Conservation (phyloP, 495 filamentous ascomycete genomes). For the Podospora bellae-mahoneyi region DNA sequence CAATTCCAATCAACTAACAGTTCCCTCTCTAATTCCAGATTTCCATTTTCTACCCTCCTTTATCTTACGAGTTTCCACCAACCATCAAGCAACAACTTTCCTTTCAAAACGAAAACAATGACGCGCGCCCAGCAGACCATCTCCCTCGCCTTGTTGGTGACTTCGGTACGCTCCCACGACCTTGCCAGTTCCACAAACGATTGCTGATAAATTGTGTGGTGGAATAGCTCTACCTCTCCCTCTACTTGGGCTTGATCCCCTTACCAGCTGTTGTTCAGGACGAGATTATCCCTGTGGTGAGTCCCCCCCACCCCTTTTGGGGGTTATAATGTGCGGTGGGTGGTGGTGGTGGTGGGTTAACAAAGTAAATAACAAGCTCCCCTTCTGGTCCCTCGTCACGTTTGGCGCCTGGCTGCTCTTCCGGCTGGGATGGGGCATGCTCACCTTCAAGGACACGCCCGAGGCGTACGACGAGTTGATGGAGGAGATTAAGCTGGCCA, state of each 20-base stretch:
- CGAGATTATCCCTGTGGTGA: constrained; percentile 69
- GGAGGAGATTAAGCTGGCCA: constrained; percentile 69
- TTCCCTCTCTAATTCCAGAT: too few species aligned
- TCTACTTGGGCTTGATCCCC: constrained; percentile 81
- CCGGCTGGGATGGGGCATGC: constrained; percentile 84
- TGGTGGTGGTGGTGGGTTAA: too few species aligned
- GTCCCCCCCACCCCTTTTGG: constrained; percentile 21
- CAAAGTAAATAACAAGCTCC: constrained; percentile 55
- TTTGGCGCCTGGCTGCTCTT: constrained; percentile 93
- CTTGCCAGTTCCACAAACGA: background rate
- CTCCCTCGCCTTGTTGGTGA: constrained; percentile 77
- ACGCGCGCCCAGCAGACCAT: constrained; percentile 92
- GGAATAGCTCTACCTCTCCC: constrained; percentile 75
- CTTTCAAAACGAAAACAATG: constrained; percentile 50
- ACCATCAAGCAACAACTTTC: background rate
- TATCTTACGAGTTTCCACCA: too few species aligned
- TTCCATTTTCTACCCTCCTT: too few species aligned
- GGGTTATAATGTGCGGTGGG: too few species aligned
- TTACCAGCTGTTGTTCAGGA: constrained; percentile 69
- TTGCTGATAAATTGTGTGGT: too few species aligned
- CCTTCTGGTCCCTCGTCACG: constrained; percentile 86
- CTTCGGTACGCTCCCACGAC: constrained; percentile 58
- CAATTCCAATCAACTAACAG: too few species aligned
- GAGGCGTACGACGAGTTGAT: constrained; percentile 87
- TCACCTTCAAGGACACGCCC: constrained; percentile 95